Evolutionary conservation across 345 rosid genomes (phyloP).

Genomic region (Linum usitatissimum): DNA sequence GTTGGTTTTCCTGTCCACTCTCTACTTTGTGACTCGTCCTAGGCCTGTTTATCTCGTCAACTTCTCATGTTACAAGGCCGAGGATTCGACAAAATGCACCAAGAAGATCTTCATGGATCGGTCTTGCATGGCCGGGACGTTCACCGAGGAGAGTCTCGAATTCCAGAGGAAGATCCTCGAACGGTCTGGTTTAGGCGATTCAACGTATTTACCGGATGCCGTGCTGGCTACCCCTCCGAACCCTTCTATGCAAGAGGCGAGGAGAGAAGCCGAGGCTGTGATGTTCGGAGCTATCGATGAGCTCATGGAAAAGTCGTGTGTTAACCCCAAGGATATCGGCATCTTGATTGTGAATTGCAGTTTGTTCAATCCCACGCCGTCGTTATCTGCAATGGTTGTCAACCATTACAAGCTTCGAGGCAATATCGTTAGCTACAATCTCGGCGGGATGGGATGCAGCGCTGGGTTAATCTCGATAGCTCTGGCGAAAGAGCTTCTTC

Average conservation of each 20-base stretch:
- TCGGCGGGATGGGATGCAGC: slow-evolving; percentile 5
- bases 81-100: not conserved
- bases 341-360: slow-evolving; percentile 2
- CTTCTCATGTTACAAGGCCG: slow-evolving; percentile 5
- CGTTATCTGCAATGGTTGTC: slow-evolving; percentile 1
- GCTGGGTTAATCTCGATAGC: not conserved
- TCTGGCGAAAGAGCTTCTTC: slow-evolving; percentile 4
- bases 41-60: slow-evolving; percentile 2
- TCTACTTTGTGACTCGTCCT: slow-evolving; percentile 2
- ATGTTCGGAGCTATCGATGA: slow-evolving; percentile 4
- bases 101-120: slow-evolving; percentile 1
- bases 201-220: not conserved
- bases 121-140: slow-evolving; percentile 1
- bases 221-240: not conserved
- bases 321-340: slow-evolving; percentile 1
- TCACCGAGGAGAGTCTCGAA: slow-evolving; percentile 4
- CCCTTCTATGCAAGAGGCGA: not conserved
- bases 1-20: not conserved
- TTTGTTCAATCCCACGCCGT: not conserved
- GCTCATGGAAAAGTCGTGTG: not conserved
- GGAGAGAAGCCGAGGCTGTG: slow-evolving; percentile 4
- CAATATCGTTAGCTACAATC: not conserved
- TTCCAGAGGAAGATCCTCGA: slow-evolving; percentile 6
- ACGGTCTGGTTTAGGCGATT: not conserved
- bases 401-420: slow-evolving; percentile 8